Evolutionary conservation across 768 basidiomycete genomes (phyloP), one percentile per base, ranked within the genome.

Genomic region (Lentinula edodes): DNA sequence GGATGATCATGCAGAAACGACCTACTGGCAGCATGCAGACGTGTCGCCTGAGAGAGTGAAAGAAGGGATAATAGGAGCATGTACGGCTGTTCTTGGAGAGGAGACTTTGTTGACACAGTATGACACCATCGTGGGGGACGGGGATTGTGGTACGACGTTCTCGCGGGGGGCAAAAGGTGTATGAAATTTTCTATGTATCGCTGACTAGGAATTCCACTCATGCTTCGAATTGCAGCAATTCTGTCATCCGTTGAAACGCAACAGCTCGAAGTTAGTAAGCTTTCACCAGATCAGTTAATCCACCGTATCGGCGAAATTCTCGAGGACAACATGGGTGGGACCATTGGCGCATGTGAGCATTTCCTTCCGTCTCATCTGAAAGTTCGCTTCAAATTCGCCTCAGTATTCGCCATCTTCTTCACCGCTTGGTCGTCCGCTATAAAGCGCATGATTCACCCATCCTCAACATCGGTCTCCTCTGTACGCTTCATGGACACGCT

Each of bases 121-220:
- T 66, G 87, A 88, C 68, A 84, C 83, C 8, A 73, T 86, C 32
- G 76, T 82, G 7, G 85, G 86, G 32, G 86, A 88, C 69, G 86
- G 85, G 6, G 85, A 87, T 67, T 85, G 84, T 52, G 85, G 86
- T 8, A 72, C 80, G 42, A 86, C 84, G 6, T 83, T 86, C 62
- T 75, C 80, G 8, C 72, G 78, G 3, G 85, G 86, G 9, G 77
- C 77, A 6, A 69, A 62, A 71, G 75, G 73, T 75, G 54, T 9
- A 46, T 45, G 15, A 15, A 7, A 18, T 6, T 36, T n/a, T n/a
- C 3, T 28, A 28, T 9, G 13, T 54, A 38, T 12, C 18, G 5
- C 6, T 52, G 5, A 28, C 28, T 28, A 3, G 28, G 28, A 52
- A 6, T 6, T 36, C 6, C 9, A 6, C 23, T 42, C 7, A 38